Evolutionary conservation across 306 rosid genomes (phyloP).

Genomic region (Malus sieversii): DNA sequence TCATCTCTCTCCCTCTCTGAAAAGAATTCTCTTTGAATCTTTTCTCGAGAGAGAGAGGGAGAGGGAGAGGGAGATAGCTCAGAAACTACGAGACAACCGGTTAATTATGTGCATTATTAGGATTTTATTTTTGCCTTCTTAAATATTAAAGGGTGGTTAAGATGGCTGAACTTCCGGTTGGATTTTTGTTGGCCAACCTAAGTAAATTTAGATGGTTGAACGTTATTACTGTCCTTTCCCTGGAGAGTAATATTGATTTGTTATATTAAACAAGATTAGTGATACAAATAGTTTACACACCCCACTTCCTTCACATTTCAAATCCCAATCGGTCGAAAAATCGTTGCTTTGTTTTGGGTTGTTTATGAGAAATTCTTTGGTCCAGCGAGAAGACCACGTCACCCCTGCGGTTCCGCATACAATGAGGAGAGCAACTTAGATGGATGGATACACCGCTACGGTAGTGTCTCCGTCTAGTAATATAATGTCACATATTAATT

Average conservation of each 20-base stretch:
- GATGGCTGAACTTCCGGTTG: neutral
- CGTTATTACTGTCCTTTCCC: neutral
- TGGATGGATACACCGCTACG: too few species aligned
- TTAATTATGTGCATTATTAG: neutral
- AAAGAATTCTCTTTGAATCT: neutral
- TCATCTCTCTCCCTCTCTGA: constrained; percentile 17
- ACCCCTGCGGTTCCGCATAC: too few species aligned
- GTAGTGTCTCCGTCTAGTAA: fast-evolving
- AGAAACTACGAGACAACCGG: neutral
- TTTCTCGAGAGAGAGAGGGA: neutral
- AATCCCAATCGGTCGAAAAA: neutral
- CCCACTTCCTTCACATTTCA: neutral
- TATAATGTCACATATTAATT: too few species aligned
- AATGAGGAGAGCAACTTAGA: too few species aligned
- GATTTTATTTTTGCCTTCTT: neutral
- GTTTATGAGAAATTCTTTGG: neutral
- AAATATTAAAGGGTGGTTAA: constrained; percentile 5
- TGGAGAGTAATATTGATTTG: neutral
- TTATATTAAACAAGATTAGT: neutral
- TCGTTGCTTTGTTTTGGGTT: neutral
- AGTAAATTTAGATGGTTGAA: neutral
- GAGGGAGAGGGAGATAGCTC: constrained; percentile 1
- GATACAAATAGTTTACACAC: neutral
- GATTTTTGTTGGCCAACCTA: neutral
- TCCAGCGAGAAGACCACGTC: too few species aligned